A percentile compares a stretch with the other conserved stretches of the same genome.
Conservation (phyloP, 768 basidiomycete species). For the Dioszegia hungarica region DNA sequence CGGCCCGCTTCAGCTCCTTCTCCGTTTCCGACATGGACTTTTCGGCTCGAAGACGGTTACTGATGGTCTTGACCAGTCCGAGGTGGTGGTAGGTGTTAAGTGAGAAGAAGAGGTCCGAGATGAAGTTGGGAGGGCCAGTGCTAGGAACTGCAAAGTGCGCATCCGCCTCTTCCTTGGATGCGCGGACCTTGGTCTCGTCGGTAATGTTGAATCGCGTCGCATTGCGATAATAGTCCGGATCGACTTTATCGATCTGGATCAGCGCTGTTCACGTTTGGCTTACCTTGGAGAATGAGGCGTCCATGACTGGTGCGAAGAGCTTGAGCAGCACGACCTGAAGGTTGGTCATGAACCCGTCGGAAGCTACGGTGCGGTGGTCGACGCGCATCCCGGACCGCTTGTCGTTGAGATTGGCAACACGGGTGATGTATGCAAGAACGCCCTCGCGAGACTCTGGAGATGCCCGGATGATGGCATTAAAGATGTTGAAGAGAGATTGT, state of each 20-base stretch:
- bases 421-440: constrained; percentile 74
- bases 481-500: constrained; percentile 80
- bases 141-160: constrained; percentile 58
- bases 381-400: constrained; percentile 90
- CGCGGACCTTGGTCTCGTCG: constrained; percentile 91
- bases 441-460: constrained; percentile 72
- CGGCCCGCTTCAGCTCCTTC: constrained; percentile 69
- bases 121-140: constrained; percentile 69
- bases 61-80: constrained; percentile 76
- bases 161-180: constrained; percentile 78
- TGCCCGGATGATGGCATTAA: constrained; percentile 81
- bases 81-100: constrained; percentile 82
- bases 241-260: constrained; percentile 82
- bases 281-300: constrained; percentile 82
- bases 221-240: constrained; percentile 70
- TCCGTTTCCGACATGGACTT: constrained; percentile 56
- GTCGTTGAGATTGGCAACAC: constrained; percentile 67
- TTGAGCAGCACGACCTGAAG: constrained; percentile 73
- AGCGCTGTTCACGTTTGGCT: background rate
- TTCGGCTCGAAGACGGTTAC: constrained; percentile 57
- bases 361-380: constrained; percentile 75
- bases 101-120: constrained; percentile 90
- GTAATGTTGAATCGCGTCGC: constrained; percentile 67
- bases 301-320: constrained; percentile 93
- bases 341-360: constrained; percentile 90